phyloP scores from a whole-genome alignment of 805 yeast species.

The Helenozyma baotianmanensis region DNA sequence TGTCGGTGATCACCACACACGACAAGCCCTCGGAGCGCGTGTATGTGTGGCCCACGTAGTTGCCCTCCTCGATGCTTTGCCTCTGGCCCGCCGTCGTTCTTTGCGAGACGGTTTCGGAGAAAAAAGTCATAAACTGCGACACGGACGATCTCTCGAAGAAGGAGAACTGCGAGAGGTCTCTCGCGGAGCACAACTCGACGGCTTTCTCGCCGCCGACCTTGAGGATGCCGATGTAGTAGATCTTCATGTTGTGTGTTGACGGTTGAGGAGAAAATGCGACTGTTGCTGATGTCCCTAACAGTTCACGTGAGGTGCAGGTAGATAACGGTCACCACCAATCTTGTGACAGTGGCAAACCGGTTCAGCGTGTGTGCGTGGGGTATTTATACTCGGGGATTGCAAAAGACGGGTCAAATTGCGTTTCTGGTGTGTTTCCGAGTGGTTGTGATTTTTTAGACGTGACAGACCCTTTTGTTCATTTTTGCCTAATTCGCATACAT shows the following conservation, averaged over 20 bases:
- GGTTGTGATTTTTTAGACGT: no score
- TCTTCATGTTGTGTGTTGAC: slow-evolving; percentile 55
- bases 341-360: no score
- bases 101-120: slow-evolving; percentile 82
- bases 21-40: slow-evolving; percentile 86
- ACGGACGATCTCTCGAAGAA: slow-evolving; percentile 83
- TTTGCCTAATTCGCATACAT: no score
- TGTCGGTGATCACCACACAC: slow-evolving; percentile 88
- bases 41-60: slow-evolving; percentile 87
- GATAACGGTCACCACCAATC: background rate
- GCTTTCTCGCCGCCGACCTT: slow-evolving; percentile 61
- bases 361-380: no score
- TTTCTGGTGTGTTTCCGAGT: no score
- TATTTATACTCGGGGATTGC: no score
- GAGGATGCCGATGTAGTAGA: slow-evolving; percentile 84
- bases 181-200: slow-evolving; percentile 71
- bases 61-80: slow-evolving; percentile 90
- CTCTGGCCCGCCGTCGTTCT: slow-evolving; percentile 88
- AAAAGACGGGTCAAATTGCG: no score
- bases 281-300: background rate
- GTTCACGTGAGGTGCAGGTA: background rate
- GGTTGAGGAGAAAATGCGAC: background rate
- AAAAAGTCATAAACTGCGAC: slow-evolving; percentile 91
- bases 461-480: no score
- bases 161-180: slow-evolving; percentile 80